These are phyloP conservation scores for Peterozyma xylosa DNA, from an alignment of 805 yeast species.

Conservation along the genomic window DNA sequence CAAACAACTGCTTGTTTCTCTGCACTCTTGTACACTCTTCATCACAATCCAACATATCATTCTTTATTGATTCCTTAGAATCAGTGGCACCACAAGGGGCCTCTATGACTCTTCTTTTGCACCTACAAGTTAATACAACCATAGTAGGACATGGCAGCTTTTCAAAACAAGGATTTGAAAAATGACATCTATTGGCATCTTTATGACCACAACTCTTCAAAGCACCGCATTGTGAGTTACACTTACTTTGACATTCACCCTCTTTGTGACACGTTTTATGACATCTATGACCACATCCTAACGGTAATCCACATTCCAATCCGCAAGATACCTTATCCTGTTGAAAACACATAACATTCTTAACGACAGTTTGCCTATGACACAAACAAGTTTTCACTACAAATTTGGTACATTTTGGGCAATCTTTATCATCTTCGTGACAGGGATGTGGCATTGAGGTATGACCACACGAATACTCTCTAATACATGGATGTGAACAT, in stretches of 20 bases:
- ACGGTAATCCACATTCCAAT: constrained; percentile 43
- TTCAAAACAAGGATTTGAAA: constrained; percentile 44
- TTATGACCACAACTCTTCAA: constrained; percentile 60
- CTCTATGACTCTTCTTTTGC: constrained; percentile 46
- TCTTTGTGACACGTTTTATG: constrained; percentile 45
- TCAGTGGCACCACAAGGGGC: constrained; percentile 53
- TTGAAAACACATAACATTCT: constrained; percentile 66
- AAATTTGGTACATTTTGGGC: constrained; percentile 72
- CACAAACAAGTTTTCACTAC: constrained; percentile 57
- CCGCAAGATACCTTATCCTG: constrained; percentile 67
- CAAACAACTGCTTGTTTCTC: constrained; percentile 54
- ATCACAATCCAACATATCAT: constrained; percentile 50
- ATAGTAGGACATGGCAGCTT: constrained; percentile 39
- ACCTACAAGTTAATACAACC: constrained; percentile 49
- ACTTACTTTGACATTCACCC: constrained; percentile 52
- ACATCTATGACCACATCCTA: constrained; percentile 49
- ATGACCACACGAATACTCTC: constrained; percentile 63
- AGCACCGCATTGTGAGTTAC: constrained; percentile 54
- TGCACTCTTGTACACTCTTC: constrained; percentile 56
- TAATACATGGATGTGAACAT: constrained; percentile 59
- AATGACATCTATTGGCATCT: constrained; percentile 62
- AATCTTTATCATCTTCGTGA: constrained; percentile 53
- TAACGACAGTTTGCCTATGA: constrained; percentile 39
- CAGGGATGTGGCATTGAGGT: constrained; percentile 62
- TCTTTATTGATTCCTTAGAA: constrained; percentile 23